Base-by-base conservation (phyloP, 306 rosid species). In the Trifolium repens region DNA sequence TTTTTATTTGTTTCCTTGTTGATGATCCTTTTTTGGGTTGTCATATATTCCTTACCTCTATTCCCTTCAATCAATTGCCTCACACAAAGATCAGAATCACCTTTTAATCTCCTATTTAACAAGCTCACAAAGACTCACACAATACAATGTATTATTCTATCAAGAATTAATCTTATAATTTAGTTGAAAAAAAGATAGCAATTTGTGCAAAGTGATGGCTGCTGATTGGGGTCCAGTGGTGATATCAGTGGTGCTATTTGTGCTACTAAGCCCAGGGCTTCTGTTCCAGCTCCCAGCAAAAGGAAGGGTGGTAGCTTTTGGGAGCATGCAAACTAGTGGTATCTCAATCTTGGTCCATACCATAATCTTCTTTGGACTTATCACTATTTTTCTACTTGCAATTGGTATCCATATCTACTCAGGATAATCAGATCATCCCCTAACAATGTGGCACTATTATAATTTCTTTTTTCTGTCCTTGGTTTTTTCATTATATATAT, bases 171-270 rank as follows among this genome's bases (percentile, higher is more conserved):
- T 32, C 13, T 14, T 2, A 30, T 17, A 17, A 17, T 14, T 13
- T 12, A 11, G 73, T 79, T 63, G 17, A 55, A 67, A 55, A 6
- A 42, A 32, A 32, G 34, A 4, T 26, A 66, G 47, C 26, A 76
- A 76, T 55, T 76, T 40, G 44, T 69, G 42, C 0, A 40, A 9
- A n/a, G 78, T 67, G 53, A 27, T 77, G 85, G 81, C 78, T 12
- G 90, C 85, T 9, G 96, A 90, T 81, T 90, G 92, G 96, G 96
- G 88, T 52, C 92, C 94, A 5, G 96, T 87, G 80, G 91, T 89
- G 78, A 84, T 89, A 72, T 87, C 91, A n/a, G 94, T 89, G 89
- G 86, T 89, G 82, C 78, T 89, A 70, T 89, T 89, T 37, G 86
- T 89, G 83, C 86, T 89, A 42, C 67, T 89, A 15, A 89, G 91